Evolutionary conservation across 2,329 filamentous ascomycete genomes (phyloP).

Genomic region (Sporothrix euskadiensis): DNA sequence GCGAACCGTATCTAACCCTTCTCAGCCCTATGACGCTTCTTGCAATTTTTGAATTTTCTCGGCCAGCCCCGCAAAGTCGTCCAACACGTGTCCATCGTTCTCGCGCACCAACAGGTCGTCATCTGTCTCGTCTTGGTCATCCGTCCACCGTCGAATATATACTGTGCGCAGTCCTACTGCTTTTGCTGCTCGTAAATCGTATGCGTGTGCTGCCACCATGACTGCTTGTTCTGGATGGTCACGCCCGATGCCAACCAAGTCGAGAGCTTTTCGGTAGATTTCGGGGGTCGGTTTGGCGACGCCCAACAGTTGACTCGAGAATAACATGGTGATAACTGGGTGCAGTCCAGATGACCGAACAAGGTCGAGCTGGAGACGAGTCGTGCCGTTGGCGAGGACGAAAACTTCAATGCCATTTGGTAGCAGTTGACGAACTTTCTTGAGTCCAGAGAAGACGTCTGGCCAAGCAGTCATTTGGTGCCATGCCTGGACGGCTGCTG

Average conservation of each 20-base stretch:
- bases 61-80: not conserved
- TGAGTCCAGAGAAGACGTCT: not conserved
- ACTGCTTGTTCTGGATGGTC: slow-evolving; percentile 48
- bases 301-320: slow-evolving; percentile 54
- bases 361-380: slow-evolving; percentile 55
- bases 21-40: not conserved
- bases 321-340: slow-evolving; percentile 50
- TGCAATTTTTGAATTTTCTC: not conserved
- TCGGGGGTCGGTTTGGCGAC: slow-evolving; percentile 51
- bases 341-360: slow-evolving; percentile 47
- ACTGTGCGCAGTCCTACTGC: slow-evolving; percentile 52
- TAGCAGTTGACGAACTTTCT: not conserved
- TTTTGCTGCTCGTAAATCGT: slow-evolving; percentile 53
- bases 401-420: not conserved
- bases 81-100: slow-evolving; percentile 5
- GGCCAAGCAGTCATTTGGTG: not conserved
- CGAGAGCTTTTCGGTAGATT: slow-evolving; percentile 49
- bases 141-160: slow-evolving; percentile 55
- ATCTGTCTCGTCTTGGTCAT: slow-evolving; percentile 42
- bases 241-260: slow-evolving; percentile 44
- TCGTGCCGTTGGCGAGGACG: slow-evolving; percentile 27
- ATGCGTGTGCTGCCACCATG: slow-evolving; percentile 57
- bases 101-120: slow-evolving; percentile 1
- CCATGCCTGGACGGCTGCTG: not conserved
- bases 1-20: not conserved